These are phyloP conservation scores for Citrus glauca DNA, from an alignment of 345 rosid genomes.

Conservation along the genomic window DNA sequence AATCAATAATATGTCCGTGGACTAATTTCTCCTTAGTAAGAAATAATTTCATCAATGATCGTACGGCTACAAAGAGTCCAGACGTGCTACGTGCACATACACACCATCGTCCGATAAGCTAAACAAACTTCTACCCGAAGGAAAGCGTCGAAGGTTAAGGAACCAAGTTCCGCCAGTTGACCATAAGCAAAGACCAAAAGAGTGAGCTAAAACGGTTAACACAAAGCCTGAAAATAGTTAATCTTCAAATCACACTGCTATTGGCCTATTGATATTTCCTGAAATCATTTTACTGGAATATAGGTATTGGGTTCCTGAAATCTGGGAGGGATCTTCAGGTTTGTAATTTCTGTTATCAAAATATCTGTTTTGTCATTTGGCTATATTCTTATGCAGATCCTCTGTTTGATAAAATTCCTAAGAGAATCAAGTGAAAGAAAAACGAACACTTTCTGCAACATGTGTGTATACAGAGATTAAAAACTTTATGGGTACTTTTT, in stretches of 20 bases:
- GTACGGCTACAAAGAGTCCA: background rate
- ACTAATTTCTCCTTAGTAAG: too few species aligned
- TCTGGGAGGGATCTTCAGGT: background rate
- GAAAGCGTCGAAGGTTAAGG: too few species aligned
- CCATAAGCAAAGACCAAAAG: too few species aligned
- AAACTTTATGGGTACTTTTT: background rate
- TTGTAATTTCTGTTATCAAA: background rate
- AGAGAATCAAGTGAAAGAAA: background rate
- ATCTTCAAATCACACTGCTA: background rate
- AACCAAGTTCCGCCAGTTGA: too few species aligned
- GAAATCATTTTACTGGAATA: too few species aligned
- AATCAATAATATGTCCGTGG: too few species aligned
- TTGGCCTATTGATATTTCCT: too few species aligned
- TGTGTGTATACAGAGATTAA: too few species aligned
- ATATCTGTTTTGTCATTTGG: background rate
- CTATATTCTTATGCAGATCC: background rate
- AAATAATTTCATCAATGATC: too few species aligned
- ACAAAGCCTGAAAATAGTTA: background rate
- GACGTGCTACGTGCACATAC: background rate
- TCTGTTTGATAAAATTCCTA: background rate
- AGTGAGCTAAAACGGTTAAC: background rate
- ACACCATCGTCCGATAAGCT: too few species aligned
- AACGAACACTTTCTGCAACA: background rate
- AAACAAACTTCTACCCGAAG: background rate
- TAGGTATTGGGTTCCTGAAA: too few species aligned